These are phyloP conservation scores for Eucalyptus curtisii DNA, from an alignment of 345 rosid genomes.

Conservation along the genomic window DNA sequence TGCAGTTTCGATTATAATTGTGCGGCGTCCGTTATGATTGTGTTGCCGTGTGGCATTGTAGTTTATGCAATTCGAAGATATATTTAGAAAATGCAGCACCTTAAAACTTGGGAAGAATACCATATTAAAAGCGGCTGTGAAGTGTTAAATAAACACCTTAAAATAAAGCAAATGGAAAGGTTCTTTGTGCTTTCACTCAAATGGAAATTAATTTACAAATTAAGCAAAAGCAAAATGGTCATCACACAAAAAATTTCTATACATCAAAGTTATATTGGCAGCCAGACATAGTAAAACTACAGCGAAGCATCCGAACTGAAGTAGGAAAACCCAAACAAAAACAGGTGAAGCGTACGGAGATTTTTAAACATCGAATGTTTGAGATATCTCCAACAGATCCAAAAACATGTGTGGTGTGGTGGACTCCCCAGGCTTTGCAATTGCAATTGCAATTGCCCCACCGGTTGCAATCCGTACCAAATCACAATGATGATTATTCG, in stretches of 20 bases:
- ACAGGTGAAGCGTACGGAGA: not conserved
- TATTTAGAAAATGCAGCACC: not conserved
- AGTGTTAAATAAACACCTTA: no score
- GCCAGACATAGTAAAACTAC: not conserved
- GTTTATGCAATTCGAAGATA: not conserved
- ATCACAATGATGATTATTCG: not conserved
- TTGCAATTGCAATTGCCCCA: not conserved
- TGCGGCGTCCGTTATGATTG: not conserved
- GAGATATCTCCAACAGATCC: not conserved
- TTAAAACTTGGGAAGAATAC: not conserved
- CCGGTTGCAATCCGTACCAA: not conserved
- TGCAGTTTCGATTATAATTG: not conserved
- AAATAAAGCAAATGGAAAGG: no score
- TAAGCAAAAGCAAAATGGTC: not conserved
- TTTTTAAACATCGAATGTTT: rapidly evolving
- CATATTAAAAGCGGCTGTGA: not conserved
- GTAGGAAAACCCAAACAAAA: not conserved
- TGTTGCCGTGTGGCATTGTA: not conserved
- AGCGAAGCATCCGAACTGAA: not conserved
- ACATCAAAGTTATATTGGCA: not conserved
- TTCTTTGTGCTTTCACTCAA: not conserved
- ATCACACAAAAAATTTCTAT: no score
- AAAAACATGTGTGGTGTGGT: not conserved
- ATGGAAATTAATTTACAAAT: not conserved
- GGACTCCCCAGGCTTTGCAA: not conserved